Conservation (phyloP, 441 rosid species). For the Breynia disticha region DNA sequence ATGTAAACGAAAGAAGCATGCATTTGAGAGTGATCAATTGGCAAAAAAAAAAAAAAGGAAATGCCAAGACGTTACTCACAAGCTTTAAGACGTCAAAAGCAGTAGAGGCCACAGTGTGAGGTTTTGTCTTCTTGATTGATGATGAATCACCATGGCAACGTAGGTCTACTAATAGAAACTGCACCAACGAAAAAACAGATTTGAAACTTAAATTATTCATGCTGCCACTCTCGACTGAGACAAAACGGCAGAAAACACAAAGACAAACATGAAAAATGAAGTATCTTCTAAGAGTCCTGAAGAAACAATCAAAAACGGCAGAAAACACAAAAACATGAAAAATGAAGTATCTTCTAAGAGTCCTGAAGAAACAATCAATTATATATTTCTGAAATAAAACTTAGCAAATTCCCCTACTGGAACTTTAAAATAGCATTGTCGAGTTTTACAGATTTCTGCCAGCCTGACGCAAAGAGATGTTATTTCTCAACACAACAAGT, state of each 20-base stretch:
- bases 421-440: no score
- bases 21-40: no score
- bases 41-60: neutral
- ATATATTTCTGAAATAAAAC: no score
- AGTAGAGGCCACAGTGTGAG: constrained; percentile 76
- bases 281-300: no score
- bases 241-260: neutral
- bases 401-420: no score
- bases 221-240: neutral
- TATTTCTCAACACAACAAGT: neutral
- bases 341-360: no score
- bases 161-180: constrained; percentile 87
- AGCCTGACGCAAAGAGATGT: neutral
- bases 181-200: constrained; percentile 10
- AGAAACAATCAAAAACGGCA: no score
- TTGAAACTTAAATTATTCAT: neutral
- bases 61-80: constrained; percentile 30
- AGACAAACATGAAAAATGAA: neutral
- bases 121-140: constrained; percentile 52
- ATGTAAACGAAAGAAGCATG: no score
- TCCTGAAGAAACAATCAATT: no score
- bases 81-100: constrained; percentile 86
- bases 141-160: constrained; percentile 98
- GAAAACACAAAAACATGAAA: no score
- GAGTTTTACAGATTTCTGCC: no score